Evolutionary conservation across 768 basidiomycete species (phyloP), one percentile per base, ranked within the genome.

Genomic region (Suillus bovinus): DNA sequence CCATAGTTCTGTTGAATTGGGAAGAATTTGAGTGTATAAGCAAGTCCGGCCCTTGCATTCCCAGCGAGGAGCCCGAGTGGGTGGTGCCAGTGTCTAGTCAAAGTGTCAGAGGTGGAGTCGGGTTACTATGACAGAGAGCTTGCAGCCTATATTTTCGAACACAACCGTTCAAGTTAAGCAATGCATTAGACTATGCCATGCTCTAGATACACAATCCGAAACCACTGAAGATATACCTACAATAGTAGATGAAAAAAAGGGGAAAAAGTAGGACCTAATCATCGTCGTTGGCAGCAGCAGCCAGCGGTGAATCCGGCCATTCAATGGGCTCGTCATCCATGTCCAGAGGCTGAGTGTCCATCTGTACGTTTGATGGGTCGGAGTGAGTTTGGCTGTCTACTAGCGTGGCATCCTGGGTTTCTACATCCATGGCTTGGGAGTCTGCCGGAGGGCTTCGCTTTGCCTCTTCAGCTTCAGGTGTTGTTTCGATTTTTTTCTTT

Each of bases 261-360:
- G 38, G 29, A 29, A 56, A 11, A 39, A 56, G 2, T 27, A 3
- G 22, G 3, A 39, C 17, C 55, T 56, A 56, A 27, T 56, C 38
- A 27, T 56, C 54, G 10, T 55, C 36, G 4, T 56, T 7, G 11
- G 47, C 54, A 34, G 33, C 16, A n/a, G 67, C 68, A 3, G 67
- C 67, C 31, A 68, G 69, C 14, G 73, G 73, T 38, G 74, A 68
- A 39, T 64, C 67, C 27, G 75, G 75, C 74, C 74, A 74, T 46
- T 70, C 70, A 63, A 74, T 74, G 3, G 63, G 68, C 60, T 63
- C 65, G 27, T 74, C 73, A 1, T 72, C 74, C 34, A 55, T 63
- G 17, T 71, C 71, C n/a, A 46, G 33, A 20, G 61, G 73, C 11
- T 76, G 71, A 0, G 68, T 73, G 24, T 68, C 73, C 49, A 67